Conservation (phyloP, 208 protist genomes). For the Acanthamoeba divionensis region DNA sequence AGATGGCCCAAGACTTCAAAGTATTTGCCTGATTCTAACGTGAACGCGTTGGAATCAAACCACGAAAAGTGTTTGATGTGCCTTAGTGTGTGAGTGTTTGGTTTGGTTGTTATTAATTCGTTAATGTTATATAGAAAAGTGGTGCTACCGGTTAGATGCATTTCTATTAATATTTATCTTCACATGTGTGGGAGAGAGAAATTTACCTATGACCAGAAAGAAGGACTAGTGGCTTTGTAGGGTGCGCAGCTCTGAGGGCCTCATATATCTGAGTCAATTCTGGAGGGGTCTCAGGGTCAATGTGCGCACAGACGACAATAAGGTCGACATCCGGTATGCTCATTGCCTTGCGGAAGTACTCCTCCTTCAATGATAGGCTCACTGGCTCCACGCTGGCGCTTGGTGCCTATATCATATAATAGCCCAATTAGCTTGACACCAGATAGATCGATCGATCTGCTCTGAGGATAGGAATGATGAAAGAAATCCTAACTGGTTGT, state of each 20-base stretch:
- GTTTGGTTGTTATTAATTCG: too few species aligned
- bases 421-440: neutral
- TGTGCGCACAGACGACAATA: slow-evolving; percentile 40
- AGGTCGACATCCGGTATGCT: slow-evolving; percentile 13
- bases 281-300: neutral
- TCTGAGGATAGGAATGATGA: neutral
- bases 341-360: slow-evolving; percentile 34
- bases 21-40: slow-evolving; percentile 56
- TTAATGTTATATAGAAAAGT: neutral
- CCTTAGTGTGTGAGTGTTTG: neutral
- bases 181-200: too few species aligned
- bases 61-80: slow-evolving; percentile 43
- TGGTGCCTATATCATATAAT: neutral
- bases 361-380: neutral
- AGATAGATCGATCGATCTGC: too few species aligned
- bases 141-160: too few species aligned
- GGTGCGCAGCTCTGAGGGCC: neutral
- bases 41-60: slow-evolving; percentile 28
- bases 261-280: neutral
- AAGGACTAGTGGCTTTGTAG: slow-evolving; percentile 2
- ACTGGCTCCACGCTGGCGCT: slow-evolving; percentile 12
- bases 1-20: slow-evolving; percentile 39
- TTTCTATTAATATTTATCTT: too few species aligned
- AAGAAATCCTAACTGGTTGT: neutral
- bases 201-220: slow-evolving; percentile 47